These are phyloP conservation scores for Glaciozyma martinii DNA, from an alignment of 768 basidiomycete species.

Conservation along the genomic window DNA sequence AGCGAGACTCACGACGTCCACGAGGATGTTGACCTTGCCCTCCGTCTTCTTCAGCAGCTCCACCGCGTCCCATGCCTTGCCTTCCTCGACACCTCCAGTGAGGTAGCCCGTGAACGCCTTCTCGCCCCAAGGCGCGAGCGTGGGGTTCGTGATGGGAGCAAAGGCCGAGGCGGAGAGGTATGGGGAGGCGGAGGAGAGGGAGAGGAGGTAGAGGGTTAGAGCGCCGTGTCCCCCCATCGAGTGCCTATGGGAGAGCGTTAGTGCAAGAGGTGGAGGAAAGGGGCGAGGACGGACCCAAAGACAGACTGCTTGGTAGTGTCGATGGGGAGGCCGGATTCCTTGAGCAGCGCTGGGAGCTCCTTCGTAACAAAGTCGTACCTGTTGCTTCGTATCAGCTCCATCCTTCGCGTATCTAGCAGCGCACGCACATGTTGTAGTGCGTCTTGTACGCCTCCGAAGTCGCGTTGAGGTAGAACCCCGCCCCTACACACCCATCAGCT, in stretches of 20 bases:
- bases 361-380: conserved; percentile 78
- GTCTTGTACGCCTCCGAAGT: conserved; percentile 49
- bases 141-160: conserved; percentile 75
- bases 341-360: conserved; percentile 74
- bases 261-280: too few relatives aligned
- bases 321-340: conserved; percentile 63
- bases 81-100: conserved; percentile 65
- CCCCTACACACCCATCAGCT: conserved; percentile 41
- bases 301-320: conserved; percentile 76
- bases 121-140: conserved; percentile 71
- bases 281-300: conserved; percentile 50
- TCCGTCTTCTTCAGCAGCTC: conserved; percentile 57
- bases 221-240: conserved; percentile 98
- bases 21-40: conserved; percentile 59
- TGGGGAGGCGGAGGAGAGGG: conserved; percentile 45
- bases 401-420: not conserved
- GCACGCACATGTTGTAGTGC: conserved; percentile 38
- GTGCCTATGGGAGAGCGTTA: conserved; percentile 44
- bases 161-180: conserved; percentile 88
- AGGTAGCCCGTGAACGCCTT: conserved; percentile 87
- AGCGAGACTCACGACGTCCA: conserved; percentile 49
- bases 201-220: conserved; percentile 70
- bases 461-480: conserved; percentile 93
- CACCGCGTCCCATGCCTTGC: conserved; percentile 72
- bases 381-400: conserved; percentile 61